Evolutionary conservation across 1,284 basidiomycete species (phyloP), one percentile per base, ranked within the genome.

Genomic region (Trichosporon inkin): DNA sequence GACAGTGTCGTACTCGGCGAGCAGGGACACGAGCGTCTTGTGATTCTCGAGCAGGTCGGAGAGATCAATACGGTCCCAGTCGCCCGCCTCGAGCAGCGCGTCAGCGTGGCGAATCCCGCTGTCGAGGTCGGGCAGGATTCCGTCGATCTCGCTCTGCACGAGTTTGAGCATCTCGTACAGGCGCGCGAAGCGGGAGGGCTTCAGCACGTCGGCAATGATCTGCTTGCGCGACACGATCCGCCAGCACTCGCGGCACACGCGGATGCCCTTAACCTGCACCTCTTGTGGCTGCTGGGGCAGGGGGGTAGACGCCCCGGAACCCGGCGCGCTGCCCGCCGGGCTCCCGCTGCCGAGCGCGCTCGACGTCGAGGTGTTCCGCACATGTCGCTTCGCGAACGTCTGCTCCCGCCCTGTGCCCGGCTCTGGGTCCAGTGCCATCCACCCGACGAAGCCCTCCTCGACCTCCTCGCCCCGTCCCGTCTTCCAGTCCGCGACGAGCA

Each of bases 1-100:
- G 5, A 97, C 79, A 47, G 85, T 84, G 70, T 99, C 95, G 76
- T 97, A 98, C 60, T 89, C 86, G 7, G 86, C 83, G 75, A 96
- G 92, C 2, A 88, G 84, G 51, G 89, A 86, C 8, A 96, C 76
- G 10, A 97, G 83, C 16, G 86, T 85, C 71, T 92, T 93, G 60
- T 92, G 84, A 0, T 85, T 83, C 2, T 82, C 81, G 10, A 86
- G 81, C 2, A 88, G 87, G 72, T 91, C 74, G n/a, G 54, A 40
- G 16, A 44, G 44, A 57, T 41, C 56, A 11, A 59, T 59, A 85
- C 59, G 44, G 36, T 41, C 47, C 52, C 36, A 14, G 10, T 17
- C 40, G 19, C 35, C 38, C 20, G 32, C 47, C 41, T 58, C 51
- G n/a, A 56, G 36, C 39, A 37, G 36, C 20, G 52, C 52, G 20